Evolutionary conservation across 345 rosid genomes (phyloP).

Genomic region (Syzygium oleosum): DNA sequence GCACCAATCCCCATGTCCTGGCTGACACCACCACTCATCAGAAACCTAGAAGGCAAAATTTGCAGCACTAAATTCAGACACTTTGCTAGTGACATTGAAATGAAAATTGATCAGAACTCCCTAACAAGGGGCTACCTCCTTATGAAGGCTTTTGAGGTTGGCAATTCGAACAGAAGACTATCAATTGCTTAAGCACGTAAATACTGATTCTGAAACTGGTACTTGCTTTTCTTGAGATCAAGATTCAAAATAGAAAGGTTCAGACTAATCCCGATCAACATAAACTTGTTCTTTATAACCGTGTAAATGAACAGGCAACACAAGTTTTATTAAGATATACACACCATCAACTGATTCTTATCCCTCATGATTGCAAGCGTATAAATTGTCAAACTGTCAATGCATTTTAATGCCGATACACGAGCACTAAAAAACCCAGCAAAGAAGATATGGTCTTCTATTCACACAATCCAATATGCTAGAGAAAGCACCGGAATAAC

Average conservation of each 20-base stretch:
- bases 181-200: neutral
- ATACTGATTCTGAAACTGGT: neutral
- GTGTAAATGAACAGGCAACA: neutral
- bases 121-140: neutral
- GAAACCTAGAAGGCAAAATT: slow-evolving; percentile 33
- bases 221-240: neutral
- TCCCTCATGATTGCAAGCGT: neutral
- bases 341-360: neutral
- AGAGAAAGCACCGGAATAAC: neutral
- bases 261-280: neutral
- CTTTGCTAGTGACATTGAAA: neutral
- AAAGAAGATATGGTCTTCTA: neutral
- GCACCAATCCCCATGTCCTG: slow-evolving; percentile 82
- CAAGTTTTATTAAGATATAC: neutral
- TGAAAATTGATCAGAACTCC: neutral
- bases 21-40: slow-evolving; percentile 76
- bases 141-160: neutral
- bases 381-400: neutral
- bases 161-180: neutral
- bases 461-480: neutral
- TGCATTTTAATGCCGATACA: neutral
- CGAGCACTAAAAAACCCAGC: neutral
- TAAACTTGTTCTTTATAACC: neutral
- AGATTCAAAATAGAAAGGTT: neutral
- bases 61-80: neutral